These are phyloP conservation scores for Globisporangium alternatum DNA, from an alignment of 352 stramenopile genomes.

Conservation along the genomic window DNA sequence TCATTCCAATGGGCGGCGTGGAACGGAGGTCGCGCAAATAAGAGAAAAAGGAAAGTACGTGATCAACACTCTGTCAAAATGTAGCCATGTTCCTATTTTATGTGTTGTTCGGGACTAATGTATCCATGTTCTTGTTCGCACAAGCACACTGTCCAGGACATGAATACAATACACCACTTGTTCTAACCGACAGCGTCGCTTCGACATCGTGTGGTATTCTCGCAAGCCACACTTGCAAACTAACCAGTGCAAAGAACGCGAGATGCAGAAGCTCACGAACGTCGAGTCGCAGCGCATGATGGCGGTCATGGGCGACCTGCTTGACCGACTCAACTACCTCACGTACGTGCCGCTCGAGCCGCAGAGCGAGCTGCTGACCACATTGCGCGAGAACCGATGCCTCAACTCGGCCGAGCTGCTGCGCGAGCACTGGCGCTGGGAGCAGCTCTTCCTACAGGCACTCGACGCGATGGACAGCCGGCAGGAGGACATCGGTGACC, in stretches of 20 bases:
- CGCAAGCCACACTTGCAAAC: background rate
- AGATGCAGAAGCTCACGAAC: slow-evolving; percentile 88
- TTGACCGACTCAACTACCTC: slow-evolving; percentile 84
- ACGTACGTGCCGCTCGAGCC: slow-evolving; percentile 75
- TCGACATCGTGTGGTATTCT: background rate
- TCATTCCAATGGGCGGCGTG: too few species aligned
- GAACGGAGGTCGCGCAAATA: too few species aligned
- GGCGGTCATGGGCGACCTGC: slow-evolving; percentile 81
- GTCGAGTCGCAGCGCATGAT: slow-evolving; percentile 88
- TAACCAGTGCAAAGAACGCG: background rate
- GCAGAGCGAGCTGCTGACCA: slow-evolving; percentile 46
- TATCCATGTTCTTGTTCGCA: background rate
- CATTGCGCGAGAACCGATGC: slow-evolving; percentile 62
- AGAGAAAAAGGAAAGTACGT: background rate
- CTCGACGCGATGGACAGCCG: slow-evolving; percentile 54
- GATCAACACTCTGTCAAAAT: background rate
- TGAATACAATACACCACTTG: too few species aligned
- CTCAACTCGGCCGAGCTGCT: slow-evolving; percentile 56
- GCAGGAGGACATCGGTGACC: slow-evolving; percentile 72
- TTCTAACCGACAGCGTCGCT: background rate
- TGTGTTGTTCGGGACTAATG: background rate
- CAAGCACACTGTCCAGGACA: background rate
- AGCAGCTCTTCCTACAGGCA: slow-evolving; percentile 68
- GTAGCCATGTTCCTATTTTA: background rate
- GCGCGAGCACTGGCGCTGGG: slow-evolving; percentile 74